Percentiles rank a stretch among this genome's conserved stretches.
Evolutionary conservation across 106 monocot species (phyloP).

Genomic region (Alisma plantagoaquatica): DNA sequence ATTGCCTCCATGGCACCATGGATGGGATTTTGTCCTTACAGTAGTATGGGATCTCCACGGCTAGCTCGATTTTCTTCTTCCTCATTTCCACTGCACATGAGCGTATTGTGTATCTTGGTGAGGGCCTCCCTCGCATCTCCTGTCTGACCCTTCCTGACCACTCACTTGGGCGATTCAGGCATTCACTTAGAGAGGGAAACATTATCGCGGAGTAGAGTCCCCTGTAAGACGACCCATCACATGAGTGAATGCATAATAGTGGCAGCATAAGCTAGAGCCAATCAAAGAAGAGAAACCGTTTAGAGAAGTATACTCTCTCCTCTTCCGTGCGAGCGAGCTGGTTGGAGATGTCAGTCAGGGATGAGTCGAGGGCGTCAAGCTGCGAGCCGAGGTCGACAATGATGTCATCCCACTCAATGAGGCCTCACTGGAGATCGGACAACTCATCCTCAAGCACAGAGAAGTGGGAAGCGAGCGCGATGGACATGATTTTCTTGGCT

Average conservation of each 20-base stretch:
- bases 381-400: constrained; percentile 50
- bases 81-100: no score
- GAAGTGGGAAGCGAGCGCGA: constrained; percentile 75
- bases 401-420: constrained; percentile 46
- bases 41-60: no score
- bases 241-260: not conserved
- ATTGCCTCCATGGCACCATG: no score
- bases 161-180: no score
- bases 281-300: not conserved
- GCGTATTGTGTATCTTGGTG: no score
- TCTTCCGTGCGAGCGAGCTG: constrained; percentile 39
- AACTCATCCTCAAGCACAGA: constrained; percentile 57
- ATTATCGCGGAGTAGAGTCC: constrained; percentile 52
- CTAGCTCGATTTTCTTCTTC: no score
- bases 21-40: no score
- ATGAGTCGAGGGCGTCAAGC: constrained; percentile 47
- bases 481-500: constrained; percentile 90
- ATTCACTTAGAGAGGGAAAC: constrained; percentile 45
- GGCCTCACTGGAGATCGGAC: constrained; percentile 20
- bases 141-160: no score
- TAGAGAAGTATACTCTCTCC: constrained; percentile 48
- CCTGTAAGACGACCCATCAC: constrained; percentile 14
- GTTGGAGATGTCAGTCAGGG: constrained; percentile 33
- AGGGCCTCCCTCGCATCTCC: no score
- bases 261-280: not conserved